phyloP scores from a whole-genome alignment of 2,329 filamentous ascomycete species.

The Eutypa lata region DNA sequence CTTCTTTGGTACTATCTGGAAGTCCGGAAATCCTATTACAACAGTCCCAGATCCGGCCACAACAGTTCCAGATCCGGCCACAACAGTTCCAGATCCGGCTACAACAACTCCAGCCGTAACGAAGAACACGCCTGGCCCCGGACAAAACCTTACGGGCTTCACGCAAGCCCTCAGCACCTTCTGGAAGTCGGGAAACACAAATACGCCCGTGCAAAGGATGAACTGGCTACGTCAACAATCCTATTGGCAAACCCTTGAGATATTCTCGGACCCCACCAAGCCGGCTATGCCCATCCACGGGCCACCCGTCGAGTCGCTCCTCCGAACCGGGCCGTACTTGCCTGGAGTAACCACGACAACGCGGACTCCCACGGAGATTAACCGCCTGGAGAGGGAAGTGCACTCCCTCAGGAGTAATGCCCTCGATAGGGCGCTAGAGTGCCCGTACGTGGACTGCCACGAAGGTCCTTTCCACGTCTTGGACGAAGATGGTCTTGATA shows the following conservation, averaged over 20 bases:
- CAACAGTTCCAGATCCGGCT: no score
- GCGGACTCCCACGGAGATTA: conserved; percentile 39
- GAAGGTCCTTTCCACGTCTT: conserved; percentile 27
- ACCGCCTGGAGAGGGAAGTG: conserved; percentile 32
- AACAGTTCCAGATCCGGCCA: no score
- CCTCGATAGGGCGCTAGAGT: conserved; percentile 33
- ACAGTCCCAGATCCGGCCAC: no score
- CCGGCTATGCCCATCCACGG: conserved; percentile 34
- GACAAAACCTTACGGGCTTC: neutral
- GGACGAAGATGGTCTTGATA: conserved; percentile 27
- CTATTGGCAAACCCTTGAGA: conserved; percentile 23
- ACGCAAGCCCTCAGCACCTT: no score
- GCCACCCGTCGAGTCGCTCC: conserved; percentile 32
- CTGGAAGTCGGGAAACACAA: conserved; percentile 12
- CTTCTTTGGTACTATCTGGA: no score
- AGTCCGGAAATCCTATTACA: no score
- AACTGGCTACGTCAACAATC: conserved; percentile 24
- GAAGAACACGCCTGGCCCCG: no score
- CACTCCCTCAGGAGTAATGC: conserved; percentile 31
- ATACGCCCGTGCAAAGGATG: conserved; percentile 2
- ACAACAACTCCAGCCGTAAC: no score
- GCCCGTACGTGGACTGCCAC: conserved; percentile 35
- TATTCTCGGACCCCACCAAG: conserved; percentile 29
- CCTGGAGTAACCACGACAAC: conserved; percentile 36
- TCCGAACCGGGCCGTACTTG: conserved; percentile 30